These are phyloP conservation scores for Eugenia klotzschiana DNA, from an alignment of 441 rosid species.

Conservation along the genomic window DNA sequence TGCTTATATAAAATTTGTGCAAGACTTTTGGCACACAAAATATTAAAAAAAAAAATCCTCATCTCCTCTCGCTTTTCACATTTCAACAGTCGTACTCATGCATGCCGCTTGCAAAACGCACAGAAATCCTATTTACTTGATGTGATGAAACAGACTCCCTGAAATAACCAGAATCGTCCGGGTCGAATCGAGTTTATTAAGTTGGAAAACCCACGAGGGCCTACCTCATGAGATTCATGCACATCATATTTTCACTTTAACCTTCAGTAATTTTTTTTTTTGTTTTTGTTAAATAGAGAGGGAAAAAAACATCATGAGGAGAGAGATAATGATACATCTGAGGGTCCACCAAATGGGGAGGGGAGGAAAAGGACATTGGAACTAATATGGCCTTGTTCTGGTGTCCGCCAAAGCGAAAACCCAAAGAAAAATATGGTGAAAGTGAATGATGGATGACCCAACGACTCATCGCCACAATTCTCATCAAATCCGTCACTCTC, in stretches of 20 bases:
- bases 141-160: background rate
- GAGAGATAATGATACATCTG: conserved; percentile 9
- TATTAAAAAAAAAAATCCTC: background rate
- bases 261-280: background rate
- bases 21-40: background rate
- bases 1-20: background rate
- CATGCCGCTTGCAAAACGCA: background rate
- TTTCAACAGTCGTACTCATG: background rate
- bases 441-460: conserved; percentile 24
- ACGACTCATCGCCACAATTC: conserved; percentile 13
- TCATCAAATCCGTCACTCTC: conserved; percentile 6
- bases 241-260: background rate
- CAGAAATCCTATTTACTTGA: background rate
- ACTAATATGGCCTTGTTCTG: conserved; percentile 39
- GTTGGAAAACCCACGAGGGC: background rate
- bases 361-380: conserved; percentile 42
- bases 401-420: conserved; percentile 5
- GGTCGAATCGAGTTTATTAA: background rate
- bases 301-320: background rate
- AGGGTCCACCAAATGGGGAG: conserved; percentile 30
- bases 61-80: background rate
- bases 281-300: background rate
- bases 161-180: background rate
- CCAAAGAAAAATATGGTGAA: conserved; percentile 6
- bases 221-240: background rate